phyloP scores from a whole-genome alignment of 441 rosid species.

The Erysimum pusillum region DNA sequence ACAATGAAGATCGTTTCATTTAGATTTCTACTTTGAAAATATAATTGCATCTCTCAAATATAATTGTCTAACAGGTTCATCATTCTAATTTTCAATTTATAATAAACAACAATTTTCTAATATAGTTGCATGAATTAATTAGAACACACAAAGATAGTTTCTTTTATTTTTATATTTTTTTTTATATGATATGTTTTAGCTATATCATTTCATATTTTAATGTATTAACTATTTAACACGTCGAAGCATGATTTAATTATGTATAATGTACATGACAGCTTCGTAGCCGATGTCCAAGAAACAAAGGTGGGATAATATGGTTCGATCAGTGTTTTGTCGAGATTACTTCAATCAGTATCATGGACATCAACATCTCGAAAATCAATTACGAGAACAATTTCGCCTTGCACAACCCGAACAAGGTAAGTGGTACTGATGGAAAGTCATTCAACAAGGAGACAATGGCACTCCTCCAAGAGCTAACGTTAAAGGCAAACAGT shows the following conservation, averaged over 20 bases:
- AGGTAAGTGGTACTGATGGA: background rate
- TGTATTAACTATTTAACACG: background rate
- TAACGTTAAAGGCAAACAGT: background rate
- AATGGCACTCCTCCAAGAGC: background rate
- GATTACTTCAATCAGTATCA: background rate
- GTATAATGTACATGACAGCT: background rate
- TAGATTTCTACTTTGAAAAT: too few species aligned
- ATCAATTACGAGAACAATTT: slow-evolving; percentile 3
- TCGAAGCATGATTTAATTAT: background rate
- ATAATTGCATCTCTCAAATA: too few species aligned
- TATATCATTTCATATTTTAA: too few species aligned
- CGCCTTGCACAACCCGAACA: slow-evolving; percentile 16
- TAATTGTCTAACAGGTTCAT: too few species aligned
- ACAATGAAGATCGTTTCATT: too few species aligned
- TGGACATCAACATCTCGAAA: background rate
- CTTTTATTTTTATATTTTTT: too few species aligned
- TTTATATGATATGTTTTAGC: too few species aligned
- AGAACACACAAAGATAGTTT: too few species aligned
- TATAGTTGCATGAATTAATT: too few species aligned
- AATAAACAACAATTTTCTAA: too few species aligned
- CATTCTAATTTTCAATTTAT: too few species aligned
- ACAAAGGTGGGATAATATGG: slow-evolving; percentile 4
- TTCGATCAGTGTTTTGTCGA: slow-evolving; percentile 10
- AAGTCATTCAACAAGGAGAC: slow-evolving; percentile 1
- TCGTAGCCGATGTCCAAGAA: slow-evolving; percentile 3